Evolutionary conservation across 2,329 filamentous ascomycete genomes (phyloP), one percentile per base, ranked within the genome.

Genomic region (Fusarium sp.): DNA sequence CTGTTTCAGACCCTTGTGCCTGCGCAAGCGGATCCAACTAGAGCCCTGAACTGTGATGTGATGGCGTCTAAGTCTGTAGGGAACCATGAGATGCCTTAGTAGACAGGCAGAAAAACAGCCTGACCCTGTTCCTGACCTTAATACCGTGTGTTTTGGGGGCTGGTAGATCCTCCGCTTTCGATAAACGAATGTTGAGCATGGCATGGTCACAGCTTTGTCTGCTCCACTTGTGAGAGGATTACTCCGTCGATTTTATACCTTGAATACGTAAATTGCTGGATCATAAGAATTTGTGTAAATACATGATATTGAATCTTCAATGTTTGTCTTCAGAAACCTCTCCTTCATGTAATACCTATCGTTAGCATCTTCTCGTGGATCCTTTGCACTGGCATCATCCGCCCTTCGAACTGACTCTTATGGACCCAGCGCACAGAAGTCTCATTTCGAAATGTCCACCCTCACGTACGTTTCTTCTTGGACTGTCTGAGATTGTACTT

Each of bases 1-100:
- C 70, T 76, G 75, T 76, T 76, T 76, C 75, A 76, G 75, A 71
- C 55, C 73, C 50, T 58, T 56, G 64, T 75, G 65, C 64, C 68
- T 72, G 53, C 65, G 47, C 56, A 60, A 65, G 74, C 70, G 74
- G 74, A 39, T 36, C 62, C 57, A 58, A 69, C 61, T 57, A 52
- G 46, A 44, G 41, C 49, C 31, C 39, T 39, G 49, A 35, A 50
- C 25, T 55, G 57, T 46, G 41, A 62, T 61, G 63, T 44, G 62
- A 68, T 68, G 55, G 47, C 56, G 56, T 60, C 36, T 18, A 54
- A 33, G 35, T 35, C 29, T n/a, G 9, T 25, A 33, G 22, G 27
- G 27, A 22, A 41, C 18, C 25, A n/a, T 25, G 9, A n/a, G 41
- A 18, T 61, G 54, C 57, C 50, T 42, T 44, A 47, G 17, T 22